Conservation (phyloP, 768 basidiomycete species). For the Mycena chlorophos region DNA sequence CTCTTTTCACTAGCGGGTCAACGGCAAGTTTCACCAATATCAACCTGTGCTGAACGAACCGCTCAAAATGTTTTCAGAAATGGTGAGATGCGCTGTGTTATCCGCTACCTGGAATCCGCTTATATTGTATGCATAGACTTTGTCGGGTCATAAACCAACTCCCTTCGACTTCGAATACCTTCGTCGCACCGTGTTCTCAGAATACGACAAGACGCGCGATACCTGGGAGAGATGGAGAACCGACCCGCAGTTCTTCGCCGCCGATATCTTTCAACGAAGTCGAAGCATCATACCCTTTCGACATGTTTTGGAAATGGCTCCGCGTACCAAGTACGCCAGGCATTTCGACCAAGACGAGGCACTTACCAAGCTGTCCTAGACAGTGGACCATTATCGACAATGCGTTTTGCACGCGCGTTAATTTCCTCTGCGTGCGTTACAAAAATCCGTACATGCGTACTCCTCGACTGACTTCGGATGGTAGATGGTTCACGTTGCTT, state of each 20-base stretch:
- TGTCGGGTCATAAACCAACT: background rate
- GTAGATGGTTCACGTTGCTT: constrained; percentile 9
- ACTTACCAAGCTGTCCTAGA: background rate
- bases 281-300: constrained; percentile 5
- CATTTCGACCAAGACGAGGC: background rate
- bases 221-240: background rate
- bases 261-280: background rate
- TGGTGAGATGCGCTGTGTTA: background rate
- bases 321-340: background rate
- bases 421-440: constrained; percentile 1
- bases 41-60: too few relatives aligned
- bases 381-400: background rate
- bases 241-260: background rate
- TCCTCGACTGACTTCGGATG: background rate
- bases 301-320: background rate
- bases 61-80: background rate
- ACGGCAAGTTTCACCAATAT: too few relatives aligned
- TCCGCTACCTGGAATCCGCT: background rate
- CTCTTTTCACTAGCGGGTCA: too few relatives aligned
- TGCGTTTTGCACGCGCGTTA: constrained; percentile 1
- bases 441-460: background rate
- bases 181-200: background rate
- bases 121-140: background rate
- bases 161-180: background rate
- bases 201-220: background rate